Evolutionary conservation across 176 grass and related monocot species (phyloP).

Genomic region (Juncus effusus): DNA sequence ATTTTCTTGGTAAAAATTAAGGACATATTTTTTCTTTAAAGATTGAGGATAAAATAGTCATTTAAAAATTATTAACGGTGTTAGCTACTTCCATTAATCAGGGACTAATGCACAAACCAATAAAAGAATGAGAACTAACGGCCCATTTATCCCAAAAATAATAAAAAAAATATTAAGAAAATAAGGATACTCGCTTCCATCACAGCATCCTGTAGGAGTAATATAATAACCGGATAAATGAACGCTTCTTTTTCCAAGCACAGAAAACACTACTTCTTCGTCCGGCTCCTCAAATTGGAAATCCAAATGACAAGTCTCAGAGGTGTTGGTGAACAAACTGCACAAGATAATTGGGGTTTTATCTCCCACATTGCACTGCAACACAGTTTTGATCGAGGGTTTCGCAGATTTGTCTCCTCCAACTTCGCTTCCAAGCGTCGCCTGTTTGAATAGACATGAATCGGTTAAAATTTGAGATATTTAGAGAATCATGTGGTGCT

Average conservation of each 20-base stretch:
- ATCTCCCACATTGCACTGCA: slow-evolving; percentile 57
- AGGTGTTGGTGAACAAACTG: slow-evolving; percentile 35
- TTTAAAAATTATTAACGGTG: too few species aligned
- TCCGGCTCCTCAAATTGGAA: slow-evolving; percentile 69
- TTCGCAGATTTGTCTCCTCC: slow-evolving; percentile 30
- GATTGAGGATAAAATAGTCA: too few species aligned
- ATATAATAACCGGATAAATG: slow-evolving; percentile 69
- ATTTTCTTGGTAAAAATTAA: too few species aligned
- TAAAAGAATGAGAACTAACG: background rate
- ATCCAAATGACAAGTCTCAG: slow-evolving; percentile 54
- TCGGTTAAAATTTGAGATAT: too few species aligned
- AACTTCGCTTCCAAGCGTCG: slow-evolving; percentile 47
- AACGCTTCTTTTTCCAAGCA: slow-evolving; percentile 54
- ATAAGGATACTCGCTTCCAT: slow-evolving; percentile 65
- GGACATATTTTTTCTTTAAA: too few species aligned
- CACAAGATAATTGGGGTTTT: slow-evolving; percentile 56
- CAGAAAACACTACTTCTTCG: slow-evolving; percentile 56
- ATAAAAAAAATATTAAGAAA: slow-evolving; percentile 29
- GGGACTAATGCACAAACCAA: too few species aligned
- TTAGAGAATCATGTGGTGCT: too few species aligned
- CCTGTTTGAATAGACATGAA: slow-evolving; percentile 27
- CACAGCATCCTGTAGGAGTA: background rate
- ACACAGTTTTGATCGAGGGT: slow-evolving; percentile 14
- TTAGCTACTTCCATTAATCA: too few species aligned
- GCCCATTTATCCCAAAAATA: slow-evolving; percentile 44